Base-by-base conservation (phyloP, 2,329 filamentous ascomycete species). In the Fusarium guadeloupense region DNA sequence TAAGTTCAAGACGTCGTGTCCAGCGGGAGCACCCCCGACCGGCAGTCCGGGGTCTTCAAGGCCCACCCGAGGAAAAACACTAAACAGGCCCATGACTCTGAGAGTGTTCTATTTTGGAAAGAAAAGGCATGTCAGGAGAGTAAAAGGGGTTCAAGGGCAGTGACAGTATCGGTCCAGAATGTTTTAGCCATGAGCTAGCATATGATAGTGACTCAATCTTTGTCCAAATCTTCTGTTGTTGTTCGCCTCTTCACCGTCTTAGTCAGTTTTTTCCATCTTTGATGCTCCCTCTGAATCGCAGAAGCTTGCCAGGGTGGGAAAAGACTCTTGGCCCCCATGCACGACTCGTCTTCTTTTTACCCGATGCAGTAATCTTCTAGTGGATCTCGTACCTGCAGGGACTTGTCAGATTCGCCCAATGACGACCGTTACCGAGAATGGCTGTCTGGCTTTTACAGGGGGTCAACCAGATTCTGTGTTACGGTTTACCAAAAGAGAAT, bases 51-150 rank as follows among this genome's bases (percentile, higher is more conserved):
- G 58, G 39, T 47, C n/a, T 44, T 7, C 20, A 28, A 31, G 55
- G 26, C 43, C 55, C 51, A 65, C 61, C 31, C n/a, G 13, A 21
- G n/a, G n/a, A 38, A 50, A 62, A 64, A 46, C 20, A 45, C 47
- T 58, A 55, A 60, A 47, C 54, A 51, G 54, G 53, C 61, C 49
- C 61, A 62, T 64, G 61, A 64, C 60, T 63, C 60, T 62, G 43
- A 20, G 31, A 25, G 31, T 20, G 25, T 64, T 64, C 60, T 60
- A 63, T 61, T 64, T 54, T 61, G 13, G 17, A 59, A 40, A 30
- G 42, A 30, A 20, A 26, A 37, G 16, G 38, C 52, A 52, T 37
- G 34, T 19, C 19, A 54, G 46, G 50, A 16, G 9, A 28, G 16
- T 19, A 38, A 42, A 30, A 21, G 39, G 23, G 23, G 39, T 8